These are phyloP conservation scores for Alternaria sp. DNA, from an alignment of 2,329 filamentous ascomycete genomes.

Conservation along the genomic window DNA sequence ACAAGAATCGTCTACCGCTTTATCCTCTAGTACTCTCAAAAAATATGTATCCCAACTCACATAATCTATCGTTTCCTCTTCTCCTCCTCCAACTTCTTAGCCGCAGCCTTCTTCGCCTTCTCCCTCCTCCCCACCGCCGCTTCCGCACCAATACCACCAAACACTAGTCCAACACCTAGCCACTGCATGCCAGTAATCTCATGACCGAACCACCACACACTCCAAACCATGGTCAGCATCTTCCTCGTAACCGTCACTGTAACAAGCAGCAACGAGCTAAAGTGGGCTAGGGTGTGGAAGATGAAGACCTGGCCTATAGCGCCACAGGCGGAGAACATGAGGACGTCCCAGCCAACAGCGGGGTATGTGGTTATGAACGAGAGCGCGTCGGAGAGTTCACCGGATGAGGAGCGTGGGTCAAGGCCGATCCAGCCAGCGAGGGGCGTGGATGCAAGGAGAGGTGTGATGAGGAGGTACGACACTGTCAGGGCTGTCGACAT, in stretches of 20 bases:
- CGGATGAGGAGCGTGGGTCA: constrained; percentile 39
- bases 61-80: constrained; percentile 18
- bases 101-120: constrained; percentile 79
- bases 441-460: constrained; percentile 72
- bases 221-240: constrained; percentile 99
- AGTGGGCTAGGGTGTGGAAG: constrained; percentile 88
- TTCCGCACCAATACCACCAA: constrained; percentile 93
- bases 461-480: constrained; percentile 76
- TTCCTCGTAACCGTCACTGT: constrained; percentile 97
- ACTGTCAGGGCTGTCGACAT: constrained; percentile 81
- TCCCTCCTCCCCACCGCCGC: constrained; percentile 79
- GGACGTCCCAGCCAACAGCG: constrained; percentile 80
- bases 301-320: constrained; percentile 97
- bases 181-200: constrained; percentile 86
- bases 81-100: constrained; percentile 51
- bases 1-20: background rate
- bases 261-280: constrained; percentile 87
- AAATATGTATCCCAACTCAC: too few species aligned
- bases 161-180: constrained; percentile 89
- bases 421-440: constrained; percentile 53
- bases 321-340: constrained; percentile 88
- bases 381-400: constrained; percentile 81
- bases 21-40: background rate
- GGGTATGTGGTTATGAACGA: constrained; percentile 83
- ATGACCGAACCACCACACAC: constrained; percentile 93